Evolutionary conservation across 768 basidiomycete genomes (phyloP), one percentile per base, ranked within the genome.

Genomic region (Scleroderma bovista): DNA sequence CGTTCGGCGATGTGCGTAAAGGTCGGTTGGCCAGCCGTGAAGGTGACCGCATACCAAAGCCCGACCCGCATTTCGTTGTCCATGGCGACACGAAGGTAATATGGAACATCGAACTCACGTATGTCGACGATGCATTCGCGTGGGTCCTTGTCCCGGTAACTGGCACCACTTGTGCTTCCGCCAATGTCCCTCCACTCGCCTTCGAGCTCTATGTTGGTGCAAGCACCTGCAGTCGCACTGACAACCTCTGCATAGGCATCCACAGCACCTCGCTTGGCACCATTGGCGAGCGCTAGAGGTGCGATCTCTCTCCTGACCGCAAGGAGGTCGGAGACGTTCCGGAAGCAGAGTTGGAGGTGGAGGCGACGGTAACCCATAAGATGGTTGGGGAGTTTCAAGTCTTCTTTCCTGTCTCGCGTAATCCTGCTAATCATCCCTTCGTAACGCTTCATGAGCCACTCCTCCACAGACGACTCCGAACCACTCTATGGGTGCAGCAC

Each of bases 201-300:
- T 41, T 88, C 88, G 20, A 86, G 70, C 44, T 83, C 83, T 54
- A 90, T 77, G 49, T 83, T 80, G 65, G 81, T 80, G 50, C 73
- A 75, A 3, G 83, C 79, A 29, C 76, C 69, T 3, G 88, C 79
- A 0, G 93, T 83, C 6, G 83, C 84, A 53, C 81, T 86, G 53
- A 99, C 81, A 19, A 98, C 93, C 60, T 99, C 96, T 3, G 96
- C 96, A 60, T 98, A 99, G 4, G 93, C 93, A 65, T 98, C 96
- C 12, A 98, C 86, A 0, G 96, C 95, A 59, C 89, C 87, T 22
- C 94, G 83, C 70, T 95, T 96, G 4, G 92, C 87, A 50, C 87
- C 79, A 54, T 99, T 99, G 37, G 88, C 83, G 16, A 86, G 78
- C 2, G 93, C 95, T 37, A 98, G 77, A 1, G 96, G 94, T 40